These are phyloP conservation scores for Kwoniella europaea DNA, from an alignment of 768 basidiomycete genomes.

Conservation along the genomic window DNA sequence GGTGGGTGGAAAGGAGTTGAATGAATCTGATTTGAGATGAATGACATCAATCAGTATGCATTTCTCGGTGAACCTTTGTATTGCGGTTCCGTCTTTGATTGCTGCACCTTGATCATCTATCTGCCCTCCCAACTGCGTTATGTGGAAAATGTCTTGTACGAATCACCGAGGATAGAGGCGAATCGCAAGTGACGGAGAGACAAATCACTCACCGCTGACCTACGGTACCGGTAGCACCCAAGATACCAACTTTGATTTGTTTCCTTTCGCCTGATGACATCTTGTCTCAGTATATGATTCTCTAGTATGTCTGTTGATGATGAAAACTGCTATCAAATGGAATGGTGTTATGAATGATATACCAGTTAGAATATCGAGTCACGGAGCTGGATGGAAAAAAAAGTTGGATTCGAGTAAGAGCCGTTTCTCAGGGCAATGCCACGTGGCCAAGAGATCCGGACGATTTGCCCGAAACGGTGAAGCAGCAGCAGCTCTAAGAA, in stretches of 20 bases:
- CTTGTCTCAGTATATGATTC: constrained; percentile 6
- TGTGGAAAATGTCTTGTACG: too few relatives aligned
- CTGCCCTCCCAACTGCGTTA: too few relatives aligned
- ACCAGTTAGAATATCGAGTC: too few relatives aligned
- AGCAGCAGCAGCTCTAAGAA: neutral
- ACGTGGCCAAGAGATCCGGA: constrained; percentile 14
- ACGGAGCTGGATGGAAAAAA: too few relatives aligned
- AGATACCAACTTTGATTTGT: constrained; percentile 60
- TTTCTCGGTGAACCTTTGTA: too few relatives aligned
- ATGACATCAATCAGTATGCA: neutral
- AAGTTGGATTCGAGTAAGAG: too few relatives aligned
- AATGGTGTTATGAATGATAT: neutral
- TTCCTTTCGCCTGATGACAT: constrained; percentile 40
- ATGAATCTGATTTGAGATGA: constrained; percentile 65
- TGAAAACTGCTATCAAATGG: neutral
- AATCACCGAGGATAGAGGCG: neutral
- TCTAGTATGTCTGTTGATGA: neutral
- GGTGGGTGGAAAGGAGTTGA: constrained; percentile 80
- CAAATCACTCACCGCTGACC: constrained; percentile 69
- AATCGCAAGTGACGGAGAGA: neutral
- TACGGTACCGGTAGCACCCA: constrained; percentile 71
- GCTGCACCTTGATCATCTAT: too few relatives aligned
- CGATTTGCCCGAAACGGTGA: constrained; percentile 18
- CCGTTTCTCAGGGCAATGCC: neutral
- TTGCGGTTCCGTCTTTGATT: too few relatives aligned